Conservation (phyloP, 768 basidiomycete species). For the Chlorophyllum brunneum region DNA sequence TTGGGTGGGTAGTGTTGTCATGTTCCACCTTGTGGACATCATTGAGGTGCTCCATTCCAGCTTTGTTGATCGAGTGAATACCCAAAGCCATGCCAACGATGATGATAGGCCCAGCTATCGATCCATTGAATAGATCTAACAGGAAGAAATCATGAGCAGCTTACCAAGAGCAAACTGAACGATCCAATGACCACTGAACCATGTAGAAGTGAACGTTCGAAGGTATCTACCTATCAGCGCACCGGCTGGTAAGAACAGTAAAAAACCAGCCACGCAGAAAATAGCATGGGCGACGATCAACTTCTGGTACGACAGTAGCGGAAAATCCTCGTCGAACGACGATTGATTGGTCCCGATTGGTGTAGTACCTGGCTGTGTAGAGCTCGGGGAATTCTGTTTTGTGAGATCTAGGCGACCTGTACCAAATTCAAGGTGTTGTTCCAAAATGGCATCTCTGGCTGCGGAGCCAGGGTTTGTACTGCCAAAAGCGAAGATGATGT, state of each 20-base stretch:
- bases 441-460: conserved; percentile 39
- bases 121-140: background rate
- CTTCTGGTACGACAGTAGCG: conserved; percentile 44
- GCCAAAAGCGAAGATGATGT: conserved; percentile 61
- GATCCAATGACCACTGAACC: conserved; percentile 54
- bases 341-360: conserved; percentile 11
- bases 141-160: conserved; percentile 7
- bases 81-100: conserved; percentile 42
- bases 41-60: conserved; percentile 33
- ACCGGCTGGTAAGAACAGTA: conserved; percentile 50
- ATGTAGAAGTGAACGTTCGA: conserved; percentile 42
- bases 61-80: conserved; percentile 31
- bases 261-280: conserved; percentile 45
- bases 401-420: conserved; percentile 44
- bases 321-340: conserved; percentile 21
- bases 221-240: conserved; percentile 51
- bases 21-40: conserved; percentile 45
- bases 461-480: conserved; percentile 42
- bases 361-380: conserved; percentile 7
- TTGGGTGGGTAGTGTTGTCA: background rate
- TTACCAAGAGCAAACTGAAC: conserved; percentile 45
- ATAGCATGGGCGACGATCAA: conserved; percentile 53
- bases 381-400: conserved; percentile 26
- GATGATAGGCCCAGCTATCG: conserved; percentile 39
- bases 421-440: conserved; percentile 45